Base-by-base conservation (phyloP, 805 yeast genomes). In the Suhomyces prunicola region DNA sequence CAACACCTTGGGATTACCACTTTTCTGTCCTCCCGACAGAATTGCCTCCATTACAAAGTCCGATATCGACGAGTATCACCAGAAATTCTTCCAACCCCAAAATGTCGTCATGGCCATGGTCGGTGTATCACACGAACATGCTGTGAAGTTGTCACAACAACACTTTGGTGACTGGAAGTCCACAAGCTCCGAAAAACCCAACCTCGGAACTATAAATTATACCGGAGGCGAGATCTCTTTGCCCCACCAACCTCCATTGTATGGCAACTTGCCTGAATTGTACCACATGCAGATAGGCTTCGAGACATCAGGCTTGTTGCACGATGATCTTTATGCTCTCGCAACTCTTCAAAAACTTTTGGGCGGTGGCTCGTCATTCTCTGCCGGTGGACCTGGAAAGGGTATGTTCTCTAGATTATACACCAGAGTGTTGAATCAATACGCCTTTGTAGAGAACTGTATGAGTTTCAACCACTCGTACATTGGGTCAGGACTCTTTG, bases 321-420 rank as follows among this genome's bases (percentile, higher is more conserved):
- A 88, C 65, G 90, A 89, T 17, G 97, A 94, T 61, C 84, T 92
- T 44, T 94, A 94, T 64, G 96, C 96, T 1, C 74, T 91, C 40
- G 97, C 98, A 1, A 85, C 91, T 1, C 76, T 94, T 53, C 98
- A 94, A 67, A 90, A 92, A 54, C 76, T 93, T 22, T 74, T 94
- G 12, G 99, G 99, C 44, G 97, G 98, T 36, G 99, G 98, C 53
- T 96, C 97, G 5, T 91, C 98, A 1, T 94, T 94, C 66, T 86
- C 96, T 17, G 98, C 99, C 8, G 99, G 99, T 59, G 99, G 99
- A 0, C 99, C 99, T 15, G 99, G 99, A 50, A 94, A 94, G 70
- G 99, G 99, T 4, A 92, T 94, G 98, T 94, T 91, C 68, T 90
- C 97, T 4, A 80, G 98, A 54, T 81, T 96, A 23, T 94, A 91